Evolutionary conservation across 169 alveolate species (phyloP).

Genomic region (Babesia microti): DNA sequence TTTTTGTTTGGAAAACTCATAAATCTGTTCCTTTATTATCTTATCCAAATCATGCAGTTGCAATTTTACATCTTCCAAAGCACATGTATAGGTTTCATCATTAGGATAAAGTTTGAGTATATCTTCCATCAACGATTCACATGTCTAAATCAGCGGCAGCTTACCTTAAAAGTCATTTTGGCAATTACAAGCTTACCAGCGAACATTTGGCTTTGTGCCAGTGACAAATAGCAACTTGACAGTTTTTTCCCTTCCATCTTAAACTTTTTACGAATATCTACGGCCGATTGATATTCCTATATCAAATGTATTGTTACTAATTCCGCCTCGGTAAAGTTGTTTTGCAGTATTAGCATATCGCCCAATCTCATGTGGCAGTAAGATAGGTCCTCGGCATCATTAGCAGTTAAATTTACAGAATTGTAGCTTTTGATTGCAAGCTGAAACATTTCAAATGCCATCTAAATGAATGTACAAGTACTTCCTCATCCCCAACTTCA

Average conservation of each 20-base stretch:
- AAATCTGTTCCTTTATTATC: slow-evolving; percentile 11
- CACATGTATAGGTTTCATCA: slow-evolving; percentile 8
- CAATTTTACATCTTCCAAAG: slow-evolving; percentile 32
- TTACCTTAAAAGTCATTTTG: too few species aligned
- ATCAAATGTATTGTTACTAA: slow-evolving; percentile 3
- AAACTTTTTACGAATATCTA: slow-evolving; percentile 26
- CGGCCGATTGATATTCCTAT: slow-evolving; percentile 32
- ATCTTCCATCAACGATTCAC: slow-evolving; percentile 12
- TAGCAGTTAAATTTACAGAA: neutral
- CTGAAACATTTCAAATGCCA: slow-evolving; percentile 43
- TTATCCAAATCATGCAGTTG: slow-evolving; percentile 35
- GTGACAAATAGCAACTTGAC: slow-evolving; percentile 37
- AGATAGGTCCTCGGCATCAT: slow-evolving; percentile 38
- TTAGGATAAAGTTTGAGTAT: slow-evolving; percentile 8
- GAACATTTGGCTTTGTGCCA: slow-evolving; percentile 44
- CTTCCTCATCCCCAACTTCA: slow-evolving; percentile 28
- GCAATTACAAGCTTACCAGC: slow-evolving; percentile 26
- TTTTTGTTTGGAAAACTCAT: too few species aligned
- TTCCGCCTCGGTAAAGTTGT: slow-evolving; percentile 40
- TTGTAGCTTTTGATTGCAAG: slow-evolving; percentile 22
- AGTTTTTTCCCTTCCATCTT: slow-evolving; percentile 13
- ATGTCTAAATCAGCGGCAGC: slow-evolving; percentile 10
- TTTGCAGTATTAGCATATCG: slow-evolving; percentile 34
- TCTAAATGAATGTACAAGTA: slow-evolving; percentile 6
- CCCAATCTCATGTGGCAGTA: slow-evolving; percentile 43